Evolutionary conservation across 164 flowering plant genomes (phyloP).

Genomic region (Aristolochia californica): DNA sequence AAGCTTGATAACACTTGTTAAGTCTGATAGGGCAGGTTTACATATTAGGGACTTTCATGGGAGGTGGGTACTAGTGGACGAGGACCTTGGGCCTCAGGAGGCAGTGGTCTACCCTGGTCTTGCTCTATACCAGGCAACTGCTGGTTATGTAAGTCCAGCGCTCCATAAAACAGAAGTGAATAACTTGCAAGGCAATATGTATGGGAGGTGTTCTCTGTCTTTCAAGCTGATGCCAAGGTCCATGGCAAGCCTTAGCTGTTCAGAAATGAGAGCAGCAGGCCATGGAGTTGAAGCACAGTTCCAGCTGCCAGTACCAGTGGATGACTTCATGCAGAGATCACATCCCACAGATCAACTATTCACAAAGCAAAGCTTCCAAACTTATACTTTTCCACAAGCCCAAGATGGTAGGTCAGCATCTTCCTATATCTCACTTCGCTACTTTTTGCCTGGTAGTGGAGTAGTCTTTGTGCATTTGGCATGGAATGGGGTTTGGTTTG

Average conservation of each 20-base stretch:
- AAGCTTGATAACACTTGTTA: conserved; percentile 63
- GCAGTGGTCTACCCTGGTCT: conserved; percentile 90
- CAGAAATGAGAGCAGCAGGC: conserved; percentile 96
- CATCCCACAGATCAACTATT: conserved; percentile 64
- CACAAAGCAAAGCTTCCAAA: conserved; percentile 44
- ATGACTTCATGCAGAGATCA: conserved; percentile 94
- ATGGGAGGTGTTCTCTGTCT: conserved; percentile 78
- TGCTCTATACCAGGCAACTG: conserved; percentile 90
- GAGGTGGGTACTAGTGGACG: conserved; percentile 79
- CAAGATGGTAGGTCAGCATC: conserved; percentile 58
- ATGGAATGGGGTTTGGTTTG: no score
- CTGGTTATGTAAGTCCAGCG: conserved; percentile 82
- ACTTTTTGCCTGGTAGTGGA: not conserved
- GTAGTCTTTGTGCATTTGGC: not conserved
- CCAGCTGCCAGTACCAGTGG: conserved; percentile 86
- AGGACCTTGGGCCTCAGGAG: conserved; percentile 87
- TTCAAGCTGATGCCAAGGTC: conserved; percentile 95
- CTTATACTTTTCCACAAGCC: conserved; percentile 39
- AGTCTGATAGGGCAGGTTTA: conserved; percentile 78
- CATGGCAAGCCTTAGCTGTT: conserved; percentile 76
- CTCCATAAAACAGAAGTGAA: conserved; percentile 49
- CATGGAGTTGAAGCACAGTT: conserved; percentile 94
- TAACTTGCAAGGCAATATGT: conserved; percentile 47
- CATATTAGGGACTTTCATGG: conserved; percentile 76
- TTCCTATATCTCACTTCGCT: not conserved